phyloP scores from a whole-genome alignment of 1,139 yeast genomes.

The Debaryomycetaceae sp. region DNA sequence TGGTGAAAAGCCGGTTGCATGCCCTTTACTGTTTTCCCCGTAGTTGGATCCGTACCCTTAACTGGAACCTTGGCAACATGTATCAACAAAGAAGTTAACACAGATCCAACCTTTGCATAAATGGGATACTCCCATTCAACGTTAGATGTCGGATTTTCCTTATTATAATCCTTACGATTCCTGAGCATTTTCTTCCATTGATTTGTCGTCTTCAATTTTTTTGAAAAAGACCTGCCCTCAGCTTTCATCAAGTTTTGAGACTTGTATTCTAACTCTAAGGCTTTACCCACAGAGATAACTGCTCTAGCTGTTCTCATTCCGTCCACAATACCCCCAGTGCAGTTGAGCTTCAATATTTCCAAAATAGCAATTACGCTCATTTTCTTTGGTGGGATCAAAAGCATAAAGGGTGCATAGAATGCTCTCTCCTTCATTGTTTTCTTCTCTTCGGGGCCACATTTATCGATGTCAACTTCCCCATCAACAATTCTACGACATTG shows the following conservation, averaged over 20 bases:
- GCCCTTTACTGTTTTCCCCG: slow-evolving; percentile 63
- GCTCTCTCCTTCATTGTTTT: slow-evolving; percentile 48
- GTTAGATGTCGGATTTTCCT: slow-evolving; percentile 11
- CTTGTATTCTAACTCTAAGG: slow-evolving; percentile 80
- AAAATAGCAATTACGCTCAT: slow-evolving; percentile 81
- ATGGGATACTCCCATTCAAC: slow-evolving; percentile 49
- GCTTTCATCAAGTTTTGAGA: slow-evolving; percentile 58
- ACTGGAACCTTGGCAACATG: slow-evolving; percentile 83
- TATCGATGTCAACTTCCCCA: slow-evolving; percentile 15
- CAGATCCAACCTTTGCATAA: slow-evolving; percentile 80
- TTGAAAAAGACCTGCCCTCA: slow-evolving; percentile 49
- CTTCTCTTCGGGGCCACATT: slow-evolving; percentile 24
- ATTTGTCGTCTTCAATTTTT: slow-evolving; percentile 27
- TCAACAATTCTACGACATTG: slow-evolving; percentile 40
- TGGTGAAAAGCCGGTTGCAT: slow-evolving; percentile 90
- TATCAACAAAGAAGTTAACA: slow-evolving; percentile 67
- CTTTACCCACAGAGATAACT: slow-evolving; percentile 75
- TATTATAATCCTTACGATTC: slow-evolving; percentile 16
- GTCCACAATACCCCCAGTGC: slow-evolving; percentile 74
- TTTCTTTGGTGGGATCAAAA: slow-evolving; percentile 70
- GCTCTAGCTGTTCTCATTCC: slow-evolving; percentile 88
- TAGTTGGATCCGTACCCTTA: slow-evolving; percentile 71
- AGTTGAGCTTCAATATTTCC: slow-evolving; percentile 70
- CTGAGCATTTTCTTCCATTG: slow-evolving; percentile 45
- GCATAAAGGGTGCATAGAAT: slow-evolving; percentile 76